These are phyloP conservation scores for Potentilla sterilis DNA, from an alignment of 306 rosid species.

Conservation along the genomic window DNA sequence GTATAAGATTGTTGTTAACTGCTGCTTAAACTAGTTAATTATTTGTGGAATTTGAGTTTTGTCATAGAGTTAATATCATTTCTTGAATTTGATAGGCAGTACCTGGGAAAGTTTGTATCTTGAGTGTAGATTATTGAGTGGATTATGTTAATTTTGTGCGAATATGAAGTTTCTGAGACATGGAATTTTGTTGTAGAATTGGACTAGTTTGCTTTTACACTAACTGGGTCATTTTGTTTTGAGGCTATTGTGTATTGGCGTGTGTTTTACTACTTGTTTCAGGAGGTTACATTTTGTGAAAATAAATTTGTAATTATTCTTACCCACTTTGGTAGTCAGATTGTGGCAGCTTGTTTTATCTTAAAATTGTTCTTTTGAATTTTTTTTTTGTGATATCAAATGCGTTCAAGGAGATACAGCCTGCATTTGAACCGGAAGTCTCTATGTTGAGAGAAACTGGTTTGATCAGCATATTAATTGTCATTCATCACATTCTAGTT, in stretches of 20 bases:
- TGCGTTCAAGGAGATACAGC: background rate
- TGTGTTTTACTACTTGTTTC: constrained; percentile 15
- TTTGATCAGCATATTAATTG: no score
- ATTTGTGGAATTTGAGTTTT: constrained; percentile 18
- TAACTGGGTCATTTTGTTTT: constrained; percentile 8
- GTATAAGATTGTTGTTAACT: constrained; percentile 6
- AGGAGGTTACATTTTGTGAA: constrained; percentile 3
- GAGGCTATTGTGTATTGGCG: constrained; percentile 17
- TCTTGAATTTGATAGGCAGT: constrained; percentile 22
- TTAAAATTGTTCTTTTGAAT: background rate
- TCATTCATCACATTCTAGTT: no score
- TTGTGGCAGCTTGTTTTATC: background rate
- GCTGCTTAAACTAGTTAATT: constrained; percentile 12
- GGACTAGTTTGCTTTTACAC: constrained; percentile 19
- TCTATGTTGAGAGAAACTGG: no score
- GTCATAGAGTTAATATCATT: background rate
- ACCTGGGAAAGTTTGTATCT: background rate
- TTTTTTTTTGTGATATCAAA: constrained; percentile 6
- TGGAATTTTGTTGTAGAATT: constrained; percentile 14
- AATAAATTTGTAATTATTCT: background rate
- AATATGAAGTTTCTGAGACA: constrained; percentile 13
- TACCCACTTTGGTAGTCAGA: background rate
- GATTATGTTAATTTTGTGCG: background rate
- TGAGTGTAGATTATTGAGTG: constrained; percentile 20
- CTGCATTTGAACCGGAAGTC: no score